These are phyloP conservation scores for Lizonia empirigonia DNA, from an alignment of 2,329 filamentous ascomycete genomes.

Conservation along the genomic window DNA sequence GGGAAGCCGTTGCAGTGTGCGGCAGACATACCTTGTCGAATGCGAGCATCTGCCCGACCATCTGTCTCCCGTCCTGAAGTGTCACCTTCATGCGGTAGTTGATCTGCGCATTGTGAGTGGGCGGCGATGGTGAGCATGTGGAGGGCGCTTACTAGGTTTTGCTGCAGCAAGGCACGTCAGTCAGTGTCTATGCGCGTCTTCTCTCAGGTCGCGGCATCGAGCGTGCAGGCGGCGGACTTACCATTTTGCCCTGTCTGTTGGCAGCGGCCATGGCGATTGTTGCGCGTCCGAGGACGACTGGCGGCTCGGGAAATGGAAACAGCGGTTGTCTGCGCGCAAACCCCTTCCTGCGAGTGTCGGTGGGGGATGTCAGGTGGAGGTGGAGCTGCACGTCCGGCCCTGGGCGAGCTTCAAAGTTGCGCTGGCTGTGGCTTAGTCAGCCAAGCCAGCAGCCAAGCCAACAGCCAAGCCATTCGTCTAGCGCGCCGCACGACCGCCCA, in stretches of 20 bases:
- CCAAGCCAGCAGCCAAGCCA: too few species aligned
- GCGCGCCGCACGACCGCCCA: conserved; percentile 19
- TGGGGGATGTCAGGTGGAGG: conserved; percentile 20
- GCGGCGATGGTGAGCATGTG: conserved; percentile 17
- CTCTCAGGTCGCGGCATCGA: conserved; percentile 45
- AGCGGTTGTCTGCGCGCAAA: conserved; percentile 12
- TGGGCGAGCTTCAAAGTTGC: conserved; percentile 29
- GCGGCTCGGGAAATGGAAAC: conserved; percentile 8
- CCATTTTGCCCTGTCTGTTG: conserved; percentile 99
- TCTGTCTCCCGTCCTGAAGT: conserved; percentile 90
- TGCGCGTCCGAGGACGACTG: conserved; percentile 54
- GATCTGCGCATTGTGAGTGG: conserved; percentile 66
- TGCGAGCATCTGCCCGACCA: conserved; percentile 97
- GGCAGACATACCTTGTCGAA: conserved; percentile 87
- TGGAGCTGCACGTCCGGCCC: conserved; percentile 13
- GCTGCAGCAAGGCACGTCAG: conserved; percentile 56
- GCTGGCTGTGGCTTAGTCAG: too few species aligned
- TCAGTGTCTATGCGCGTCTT: conserved; percentile 54
- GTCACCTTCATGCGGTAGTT: conserved; percentile 99
- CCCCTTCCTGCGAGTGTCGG: conserved; percentile 26
- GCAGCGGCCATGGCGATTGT: conserved; percentile 50
- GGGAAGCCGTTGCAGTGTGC: neutral
- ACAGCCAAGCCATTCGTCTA: conserved; percentile 20
- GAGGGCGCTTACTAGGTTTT: conserved; percentile 65
- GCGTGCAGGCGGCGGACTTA: conserved; percentile 61